Conservation (phyloP, 164 flowering plant genomes). For the Kingdonia uniflora region DNA sequence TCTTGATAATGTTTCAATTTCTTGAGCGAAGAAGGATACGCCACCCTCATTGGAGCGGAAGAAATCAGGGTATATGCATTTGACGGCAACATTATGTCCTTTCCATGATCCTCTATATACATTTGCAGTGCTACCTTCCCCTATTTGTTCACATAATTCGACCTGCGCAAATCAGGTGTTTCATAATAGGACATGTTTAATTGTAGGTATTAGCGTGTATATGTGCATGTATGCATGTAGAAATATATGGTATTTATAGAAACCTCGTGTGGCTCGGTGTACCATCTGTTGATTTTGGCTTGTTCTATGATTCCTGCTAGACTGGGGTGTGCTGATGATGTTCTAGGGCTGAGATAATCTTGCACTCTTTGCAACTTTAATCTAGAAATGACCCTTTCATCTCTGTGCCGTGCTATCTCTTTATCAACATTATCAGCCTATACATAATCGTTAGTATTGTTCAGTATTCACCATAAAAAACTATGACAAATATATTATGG, state of each 20-base stretch:
- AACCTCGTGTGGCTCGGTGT: conserved; percentile 53
- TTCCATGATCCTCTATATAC: conserved; percentile 52
- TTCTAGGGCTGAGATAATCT: no score
- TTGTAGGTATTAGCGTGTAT: not conserved
- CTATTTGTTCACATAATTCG: conserved; percentile 34
- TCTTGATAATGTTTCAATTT: conserved; percentile 34
- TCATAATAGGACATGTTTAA: not conserved
- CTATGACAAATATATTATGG: no score
- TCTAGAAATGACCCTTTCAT: no score
- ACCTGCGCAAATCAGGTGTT: conserved; percentile 24
- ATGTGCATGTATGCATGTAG: no score
- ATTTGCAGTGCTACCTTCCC: conserved; percentile 45
- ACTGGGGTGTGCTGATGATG: conserved; percentile 3
- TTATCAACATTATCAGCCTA: no score
- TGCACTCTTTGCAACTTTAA: no score
- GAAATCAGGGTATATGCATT: conserved; percentile 42
- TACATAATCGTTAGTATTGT: no score
- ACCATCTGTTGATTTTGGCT: conserved; percentile 55
- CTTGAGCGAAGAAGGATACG: conserved; percentile 42
- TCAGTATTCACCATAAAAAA: no score
- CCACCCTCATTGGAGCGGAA: conserved; percentile 31
- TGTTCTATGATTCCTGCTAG: conserved; percentile 22
- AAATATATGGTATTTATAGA: not conserved
- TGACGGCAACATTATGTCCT: conserved; percentile 57
- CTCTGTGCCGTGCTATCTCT: no score